phyloP scores from a whole-genome alignment of 768 basidiomycete genomes.

The Podaxis sp. region DNA sequence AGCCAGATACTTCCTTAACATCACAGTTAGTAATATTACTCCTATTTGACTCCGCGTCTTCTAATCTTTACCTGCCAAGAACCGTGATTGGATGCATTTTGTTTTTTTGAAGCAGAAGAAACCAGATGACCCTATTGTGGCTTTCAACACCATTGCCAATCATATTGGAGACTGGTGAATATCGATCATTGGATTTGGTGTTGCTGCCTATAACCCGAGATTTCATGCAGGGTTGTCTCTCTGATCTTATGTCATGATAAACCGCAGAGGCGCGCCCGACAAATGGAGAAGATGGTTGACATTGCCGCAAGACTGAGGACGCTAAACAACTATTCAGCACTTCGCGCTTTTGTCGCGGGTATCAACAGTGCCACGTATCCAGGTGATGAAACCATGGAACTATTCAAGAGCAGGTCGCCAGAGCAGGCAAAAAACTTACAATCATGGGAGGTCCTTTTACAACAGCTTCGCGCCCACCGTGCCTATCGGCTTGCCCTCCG shows the following conservation, averaged over 20 bases:
- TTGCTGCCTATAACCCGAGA: neutral
- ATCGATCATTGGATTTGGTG: neutral
- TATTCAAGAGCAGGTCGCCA: slow-evolving; percentile 64
- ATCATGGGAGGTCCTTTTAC: slow-evolving; percentile 84
- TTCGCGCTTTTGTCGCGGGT: slow-evolving; percentile 93
- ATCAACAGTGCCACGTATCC: slow-evolving; percentile 82
- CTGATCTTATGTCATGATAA: slow-evolving; percentile 88
- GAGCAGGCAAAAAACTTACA: slow-evolving; percentile 75
- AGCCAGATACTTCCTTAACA: slow-evolving; percentile 66
- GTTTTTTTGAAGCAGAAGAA: slow-evolving; percentile 70
- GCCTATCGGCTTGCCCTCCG: slow-evolving; percentile 89
- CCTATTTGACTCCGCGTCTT: slow-evolving; percentile 1
- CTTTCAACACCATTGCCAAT: slow-evolving; percentile 77
- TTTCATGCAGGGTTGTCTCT: slow-evolving; percentile 73
- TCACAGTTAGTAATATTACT: slow-evolving; percentile 55
- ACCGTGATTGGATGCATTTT: slow-evolving; percentile 89
- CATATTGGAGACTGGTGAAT: slow-evolving; percentile 81
- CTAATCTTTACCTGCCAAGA: slow-evolving; percentile 26
- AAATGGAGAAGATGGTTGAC: slow-evolving; percentile 88
- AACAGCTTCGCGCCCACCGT: slow-evolving; percentile 78
- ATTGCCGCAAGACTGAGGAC: slow-evolving; percentile 79
- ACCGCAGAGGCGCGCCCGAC: slow-evolving; percentile 67
- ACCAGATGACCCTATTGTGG: slow-evolving; percentile 69
- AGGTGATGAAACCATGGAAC: slow-evolving; percentile 75
- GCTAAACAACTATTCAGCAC: slow-evolving; percentile 89